Evolutionary conservation across 1,284 basidiomycete species (phyloP).

Genomic region (Pascua guehoae): DNA sequence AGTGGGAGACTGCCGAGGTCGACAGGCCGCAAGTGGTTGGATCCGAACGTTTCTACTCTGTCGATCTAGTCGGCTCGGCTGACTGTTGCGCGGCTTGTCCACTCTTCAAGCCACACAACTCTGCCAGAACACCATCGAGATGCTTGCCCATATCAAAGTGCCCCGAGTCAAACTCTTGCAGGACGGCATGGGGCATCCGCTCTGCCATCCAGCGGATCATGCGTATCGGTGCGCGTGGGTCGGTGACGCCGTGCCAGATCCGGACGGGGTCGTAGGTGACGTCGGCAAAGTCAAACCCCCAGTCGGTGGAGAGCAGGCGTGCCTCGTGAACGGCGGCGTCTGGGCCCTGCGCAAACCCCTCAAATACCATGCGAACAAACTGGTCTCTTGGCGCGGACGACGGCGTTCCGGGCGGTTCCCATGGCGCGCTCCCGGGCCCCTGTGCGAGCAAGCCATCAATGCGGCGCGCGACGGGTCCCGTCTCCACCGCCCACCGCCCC

Average conservation of each 20-base stretch:
- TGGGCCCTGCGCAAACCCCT: conserved; percentile 9
- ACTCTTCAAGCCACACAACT: too few species aligned
- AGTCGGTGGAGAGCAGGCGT: conserved; percentile 5
- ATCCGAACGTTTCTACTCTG: too few species aligned
- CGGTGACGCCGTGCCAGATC: conserved; percentile 12
- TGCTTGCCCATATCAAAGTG: conserved; percentile 8
- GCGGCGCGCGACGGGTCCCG: background rate
- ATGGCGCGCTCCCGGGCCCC: background rate
- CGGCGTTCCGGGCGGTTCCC: background rate
- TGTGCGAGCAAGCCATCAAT: conserved; percentile 3
- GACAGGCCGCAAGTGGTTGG: too few species aligned
- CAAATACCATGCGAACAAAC: background rate
- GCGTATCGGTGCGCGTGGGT: conserved; percentile 3
- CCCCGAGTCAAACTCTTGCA: conserved; percentile 2
- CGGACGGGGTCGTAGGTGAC: background rate
- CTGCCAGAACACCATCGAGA: background rate
- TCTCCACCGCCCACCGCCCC: background rate
- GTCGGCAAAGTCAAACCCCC: conserved; percentile 2
- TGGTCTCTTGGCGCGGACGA: background rate
- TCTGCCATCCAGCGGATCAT: conserved; percentile 6
- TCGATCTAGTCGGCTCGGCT: too few species aligned
- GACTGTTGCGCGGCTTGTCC: too few species aligned
- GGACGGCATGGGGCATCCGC: conserved; percentile 2
- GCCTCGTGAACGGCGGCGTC: conserved; percentile 8
- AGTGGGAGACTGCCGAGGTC: too few species aligned